Conservation (phyloP, 2,329 filamentous ascomycete genomes). For the Erysiphe pisi region DNA sequence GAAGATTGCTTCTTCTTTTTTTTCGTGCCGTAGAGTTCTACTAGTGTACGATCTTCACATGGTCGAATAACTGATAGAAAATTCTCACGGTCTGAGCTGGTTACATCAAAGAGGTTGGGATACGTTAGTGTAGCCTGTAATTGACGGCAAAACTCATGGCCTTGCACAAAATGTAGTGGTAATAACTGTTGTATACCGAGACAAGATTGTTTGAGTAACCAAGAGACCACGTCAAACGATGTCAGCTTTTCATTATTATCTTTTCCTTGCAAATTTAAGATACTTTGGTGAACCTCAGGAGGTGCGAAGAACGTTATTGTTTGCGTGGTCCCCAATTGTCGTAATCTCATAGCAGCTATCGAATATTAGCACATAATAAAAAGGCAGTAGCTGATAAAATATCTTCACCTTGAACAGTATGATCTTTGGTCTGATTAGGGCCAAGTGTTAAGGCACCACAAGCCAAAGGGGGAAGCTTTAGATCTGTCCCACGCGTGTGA, state of each 20-base stretch:
- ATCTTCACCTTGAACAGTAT: conserved; percentile 44
- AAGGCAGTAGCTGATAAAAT: neutral
- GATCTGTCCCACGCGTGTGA: conserved; percentile 33
- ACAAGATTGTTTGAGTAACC: conserved; percentile 57
- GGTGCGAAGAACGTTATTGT: conserved; percentile 34
- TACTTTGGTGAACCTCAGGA: conserved; percentile 40
- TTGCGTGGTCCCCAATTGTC: conserved; percentile 43
- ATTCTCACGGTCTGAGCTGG: conserved; percentile 36
- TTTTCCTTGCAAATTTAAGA: conserved; percentile 41
- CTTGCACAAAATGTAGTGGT: conserved; percentile 49
- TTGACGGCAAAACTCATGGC: conserved; percentile 49
- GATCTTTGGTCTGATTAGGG: conserved; percentile 32
- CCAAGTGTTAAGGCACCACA: conserved; percentile 32
- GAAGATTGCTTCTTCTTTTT: neutral
- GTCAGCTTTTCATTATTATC: neutral
- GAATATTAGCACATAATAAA: neutral
- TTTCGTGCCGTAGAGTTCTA: conserved; percentile 47
- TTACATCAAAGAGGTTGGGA: conserved; percentile 38
- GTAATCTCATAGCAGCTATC: conserved; percentile 53
- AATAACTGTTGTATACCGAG: conserved; percentile 48
- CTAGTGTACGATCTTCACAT: conserved; percentile 47
- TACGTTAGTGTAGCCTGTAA: conserved; percentile 42
- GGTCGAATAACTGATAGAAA: conserved; percentile 43
- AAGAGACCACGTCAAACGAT: conserved; percentile 45
- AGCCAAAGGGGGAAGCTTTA: conserved; percentile 31